Evolutionary conservation across 768 basidiomycete genomes (phyloP).

Genomic region (Rhizopogon roseolus): DNA sequence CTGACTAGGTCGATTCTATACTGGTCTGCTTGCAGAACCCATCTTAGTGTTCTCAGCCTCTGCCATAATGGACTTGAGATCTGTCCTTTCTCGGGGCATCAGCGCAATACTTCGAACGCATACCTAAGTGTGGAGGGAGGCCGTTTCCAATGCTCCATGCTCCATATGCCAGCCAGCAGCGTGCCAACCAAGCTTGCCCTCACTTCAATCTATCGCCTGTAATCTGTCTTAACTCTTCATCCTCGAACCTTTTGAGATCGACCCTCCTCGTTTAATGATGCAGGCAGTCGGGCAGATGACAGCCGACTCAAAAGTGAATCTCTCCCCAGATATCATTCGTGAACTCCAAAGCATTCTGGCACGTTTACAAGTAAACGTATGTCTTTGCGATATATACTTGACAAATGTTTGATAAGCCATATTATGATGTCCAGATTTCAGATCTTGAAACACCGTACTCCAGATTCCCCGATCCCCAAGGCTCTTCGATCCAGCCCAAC

Average conservation of each 20-base stretch:
- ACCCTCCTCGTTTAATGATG: no score
- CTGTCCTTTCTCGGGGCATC: slow-evolving; percentile 45
- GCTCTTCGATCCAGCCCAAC: neutral
- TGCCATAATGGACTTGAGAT: slow-evolving; percentile 85
- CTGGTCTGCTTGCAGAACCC: neutral
- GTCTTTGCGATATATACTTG: neutral
- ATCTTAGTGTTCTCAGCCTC: slow-evolving; percentile 47
- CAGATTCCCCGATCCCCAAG: neutral
- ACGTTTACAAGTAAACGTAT: neutral
- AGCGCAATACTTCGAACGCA: slow-evolving; percentile 20
- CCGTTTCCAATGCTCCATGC: no score
- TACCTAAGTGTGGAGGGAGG: slow-evolving; percentile 45
- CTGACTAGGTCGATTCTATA: neutral
- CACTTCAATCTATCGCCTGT: no score
- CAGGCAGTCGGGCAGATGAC: no score
- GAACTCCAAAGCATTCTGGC: neutral
- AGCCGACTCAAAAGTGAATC: neutral
- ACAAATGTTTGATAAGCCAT: no score
- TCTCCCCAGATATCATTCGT: neutral
- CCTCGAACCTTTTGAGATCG: no score
- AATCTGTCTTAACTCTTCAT: no score
- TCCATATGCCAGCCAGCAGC: no score
- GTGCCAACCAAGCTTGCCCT: no score
- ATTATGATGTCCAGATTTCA: neutral
- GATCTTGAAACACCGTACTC: neutral